Evolutionary conservation across 352 stramenopile species (phyloP).

Genomic region (Globisporangium viniferum): DNA sequence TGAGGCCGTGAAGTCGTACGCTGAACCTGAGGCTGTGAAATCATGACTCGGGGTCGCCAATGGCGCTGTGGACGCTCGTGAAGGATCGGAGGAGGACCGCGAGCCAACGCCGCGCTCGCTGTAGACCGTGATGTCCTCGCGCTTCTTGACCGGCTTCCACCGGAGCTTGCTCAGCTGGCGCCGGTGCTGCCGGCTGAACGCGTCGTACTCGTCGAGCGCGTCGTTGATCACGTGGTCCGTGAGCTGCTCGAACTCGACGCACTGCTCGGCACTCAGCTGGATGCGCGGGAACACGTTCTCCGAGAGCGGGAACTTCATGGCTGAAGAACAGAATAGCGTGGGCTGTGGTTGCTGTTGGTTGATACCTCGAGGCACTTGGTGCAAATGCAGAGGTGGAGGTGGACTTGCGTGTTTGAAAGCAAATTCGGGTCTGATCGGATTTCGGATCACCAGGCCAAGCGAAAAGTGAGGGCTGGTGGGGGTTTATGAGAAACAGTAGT

Average conservation of each 20-base stretch:
- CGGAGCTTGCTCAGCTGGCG: constrained; percentile 28
- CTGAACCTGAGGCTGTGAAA: not conserved
- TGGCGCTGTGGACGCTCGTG: not conserved
- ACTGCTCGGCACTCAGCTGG: constrained; percentile 24
- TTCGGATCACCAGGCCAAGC: no score
- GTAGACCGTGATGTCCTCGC: constrained; percentile 48
- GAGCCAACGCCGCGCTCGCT: constrained; percentile 26
- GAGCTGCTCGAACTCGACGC: constrained; percentile 27
- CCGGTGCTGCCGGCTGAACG: constrained; percentile 23
- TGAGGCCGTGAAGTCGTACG: not conserved
- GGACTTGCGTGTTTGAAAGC: not conserved
- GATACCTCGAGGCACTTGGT: not conserved
- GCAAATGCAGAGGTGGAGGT: not conserved
- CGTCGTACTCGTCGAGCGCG: constrained; percentile 27
- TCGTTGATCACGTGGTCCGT: constrained; percentile 28
- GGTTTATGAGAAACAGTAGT: not conserved
- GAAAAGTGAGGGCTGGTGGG: no score
- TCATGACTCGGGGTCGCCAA: not conserved
- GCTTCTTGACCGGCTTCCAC: constrained; percentile 53
- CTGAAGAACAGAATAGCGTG: not conserved
- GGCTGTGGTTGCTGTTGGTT: not conserved
- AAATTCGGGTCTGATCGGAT: constrained; percentile 4
- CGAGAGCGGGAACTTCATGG: constrained; percentile 32
- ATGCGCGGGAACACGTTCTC: constrained; percentile 27
- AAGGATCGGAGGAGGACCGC: not conserved